Percentiles rank a stretch among this genome's conserved stretches.
Evolutionary conservation across 768 basidiomycete species (phyloP).

Genomic region (Hydnum rufescens): DNA sequence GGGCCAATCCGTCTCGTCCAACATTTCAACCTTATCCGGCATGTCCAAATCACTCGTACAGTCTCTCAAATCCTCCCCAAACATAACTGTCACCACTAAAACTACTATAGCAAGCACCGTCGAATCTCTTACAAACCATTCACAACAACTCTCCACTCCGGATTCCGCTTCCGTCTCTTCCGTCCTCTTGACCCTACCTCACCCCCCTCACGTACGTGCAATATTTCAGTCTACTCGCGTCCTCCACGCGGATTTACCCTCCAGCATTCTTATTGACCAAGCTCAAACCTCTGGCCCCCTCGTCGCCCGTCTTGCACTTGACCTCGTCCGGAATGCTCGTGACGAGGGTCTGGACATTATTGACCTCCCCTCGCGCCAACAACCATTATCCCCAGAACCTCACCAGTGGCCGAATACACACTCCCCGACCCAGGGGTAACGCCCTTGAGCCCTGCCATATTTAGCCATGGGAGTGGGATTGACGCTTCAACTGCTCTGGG

Average conservation of each 20-base stretch:
- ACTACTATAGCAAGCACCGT: too few relatives aligned
- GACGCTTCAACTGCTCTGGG: background rate
- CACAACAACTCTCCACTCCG: constrained; percentile 8
- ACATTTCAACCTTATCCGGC: background rate
- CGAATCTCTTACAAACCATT: constrained; percentile 3
- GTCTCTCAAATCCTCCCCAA: constrained; percentile 3
- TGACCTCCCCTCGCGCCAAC: background rate
- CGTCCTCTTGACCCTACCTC: background rate
- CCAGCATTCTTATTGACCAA: constrained; percentile 52
- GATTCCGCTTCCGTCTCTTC: constrained; percentile 5
- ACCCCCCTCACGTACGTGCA: constrained; percentile 30
- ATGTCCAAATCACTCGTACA: background rate
- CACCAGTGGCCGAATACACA: constrained; percentile 20
- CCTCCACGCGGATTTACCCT: constrained; percentile 54
- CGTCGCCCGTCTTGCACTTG: constrained; percentile 43
- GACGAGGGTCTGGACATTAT: constrained; percentile 25
- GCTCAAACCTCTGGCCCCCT: constrained; percentile 41
- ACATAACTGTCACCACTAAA: background rate
- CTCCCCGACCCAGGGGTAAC: constrained; percentile 5
- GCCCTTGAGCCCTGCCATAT: background rate
- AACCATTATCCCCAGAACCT: background rate
- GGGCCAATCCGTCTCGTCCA: background rate
- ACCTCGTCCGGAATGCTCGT: constrained; percentile 46
- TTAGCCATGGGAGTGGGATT: background rate
- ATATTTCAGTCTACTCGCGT: constrained; percentile 69